These are phyloP conservation scores for Endotrypanum monterogeii DNA, from an alignment of 208 protist genomes.

Conservation along the genomic window DNA sequence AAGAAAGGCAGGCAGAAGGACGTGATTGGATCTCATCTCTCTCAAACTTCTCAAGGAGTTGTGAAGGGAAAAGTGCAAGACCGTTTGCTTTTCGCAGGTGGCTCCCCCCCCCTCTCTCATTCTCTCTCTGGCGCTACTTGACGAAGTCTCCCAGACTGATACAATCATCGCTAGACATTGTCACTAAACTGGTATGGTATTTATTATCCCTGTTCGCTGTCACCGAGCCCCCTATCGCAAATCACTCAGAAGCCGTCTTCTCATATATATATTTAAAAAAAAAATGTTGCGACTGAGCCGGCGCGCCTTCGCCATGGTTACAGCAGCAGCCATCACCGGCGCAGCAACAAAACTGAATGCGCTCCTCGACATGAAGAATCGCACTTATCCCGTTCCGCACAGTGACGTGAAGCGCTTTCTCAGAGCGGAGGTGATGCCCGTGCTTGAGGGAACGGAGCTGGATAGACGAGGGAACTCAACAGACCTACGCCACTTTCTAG, in stretches of 20 bases:
- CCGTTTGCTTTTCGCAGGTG: too few relatives aligned
- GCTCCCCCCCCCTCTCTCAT: too few relatives aligned
- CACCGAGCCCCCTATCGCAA: not conserved
- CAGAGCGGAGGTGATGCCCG: conserved; percentile 58
- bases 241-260: not conserved
- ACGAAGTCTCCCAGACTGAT: too few relatives aligned
- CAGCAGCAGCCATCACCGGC: conserved; percentile 24
- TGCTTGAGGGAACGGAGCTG: conserved; percentile 63
- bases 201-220: too few relatives aligned
- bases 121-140: too few relatives aligned
- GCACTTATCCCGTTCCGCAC: conserved; percentile 23
- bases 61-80: too few relatives aligned
- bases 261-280: too few relatives aligned
- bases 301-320: conserved; percentile 19
- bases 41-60: too few relatives aligned
- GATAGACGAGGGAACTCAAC: conserved; percentile 56
- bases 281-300: conserved; percentile 31
- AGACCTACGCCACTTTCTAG: conserved; percentile 52
- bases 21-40: too few relatives aligned
- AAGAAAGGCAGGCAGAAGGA: too few relatives aligned
- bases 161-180: too few relatives aligned
- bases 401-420: conserved; percentile 68
- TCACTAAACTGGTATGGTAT: too few relatives aligned
- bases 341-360: conserved; percentile 54
- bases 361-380: conserved; percentile 49